These are phyloP conservation scores for Takakia lepidozioides DNA, from an alignment of 225 moss, liverwort and hornwort species.

Conservation along the genomic window DNA sequence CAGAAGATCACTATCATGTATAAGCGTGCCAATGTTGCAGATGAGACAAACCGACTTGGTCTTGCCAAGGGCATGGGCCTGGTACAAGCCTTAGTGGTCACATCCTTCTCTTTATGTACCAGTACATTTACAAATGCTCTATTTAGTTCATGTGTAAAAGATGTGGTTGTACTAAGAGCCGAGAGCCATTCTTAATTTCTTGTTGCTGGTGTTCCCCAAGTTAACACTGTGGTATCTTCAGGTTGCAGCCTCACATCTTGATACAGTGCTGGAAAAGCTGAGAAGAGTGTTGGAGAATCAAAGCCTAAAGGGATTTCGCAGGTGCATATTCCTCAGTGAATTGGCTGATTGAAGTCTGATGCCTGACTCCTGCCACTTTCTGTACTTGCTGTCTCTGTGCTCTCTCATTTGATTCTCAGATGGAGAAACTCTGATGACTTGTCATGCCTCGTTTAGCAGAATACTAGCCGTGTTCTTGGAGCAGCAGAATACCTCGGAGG, in stretches of 20 bases:
- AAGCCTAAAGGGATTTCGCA: slow-evolving; percentile 65
- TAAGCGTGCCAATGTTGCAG: slow-evolving; percentile 71
- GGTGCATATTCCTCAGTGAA: no score
- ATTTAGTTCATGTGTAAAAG: slow-evolving; percentile 4
- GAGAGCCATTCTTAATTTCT: slow-evolving; percentile 7
- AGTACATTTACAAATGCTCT: not conserved
- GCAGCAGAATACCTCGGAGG: slow-evolving; percentile 69
- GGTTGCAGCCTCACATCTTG: slow-evolving; percentile 96
- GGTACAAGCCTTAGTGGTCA: slow-evolving; percentile 34
- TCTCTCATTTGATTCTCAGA: no score
- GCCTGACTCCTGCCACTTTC: no score
- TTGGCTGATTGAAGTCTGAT: slow-evolving; percentile 6
- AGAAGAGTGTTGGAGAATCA: slow-evolving; percentile 75
- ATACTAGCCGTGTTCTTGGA: slow-evolving; percentile 61
- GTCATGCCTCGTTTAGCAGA: slow-evolving; percentile 33
- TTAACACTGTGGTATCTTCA: slow-evolving; percentile 22
- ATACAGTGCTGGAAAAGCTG: slow-evolving; percentile 93
- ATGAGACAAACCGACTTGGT: slow-evolving; percentile 73
- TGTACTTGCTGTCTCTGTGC: not conserved
- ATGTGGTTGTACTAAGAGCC: slow-evolving; percentile 1
- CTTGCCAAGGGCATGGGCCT: slow-evolving; percentile 98
- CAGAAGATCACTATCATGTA: slow-evolving; percentile 79
- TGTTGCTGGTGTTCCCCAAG: slow-evolving; percentile 8
- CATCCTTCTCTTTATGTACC: slow-evolving; percentile 5
- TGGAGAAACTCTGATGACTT: slow-evolving; percentile 18